phyloP scores from a whole-genome alignment of 768 basidiomycete species.

The Boletellus ananiceps region DNA sequence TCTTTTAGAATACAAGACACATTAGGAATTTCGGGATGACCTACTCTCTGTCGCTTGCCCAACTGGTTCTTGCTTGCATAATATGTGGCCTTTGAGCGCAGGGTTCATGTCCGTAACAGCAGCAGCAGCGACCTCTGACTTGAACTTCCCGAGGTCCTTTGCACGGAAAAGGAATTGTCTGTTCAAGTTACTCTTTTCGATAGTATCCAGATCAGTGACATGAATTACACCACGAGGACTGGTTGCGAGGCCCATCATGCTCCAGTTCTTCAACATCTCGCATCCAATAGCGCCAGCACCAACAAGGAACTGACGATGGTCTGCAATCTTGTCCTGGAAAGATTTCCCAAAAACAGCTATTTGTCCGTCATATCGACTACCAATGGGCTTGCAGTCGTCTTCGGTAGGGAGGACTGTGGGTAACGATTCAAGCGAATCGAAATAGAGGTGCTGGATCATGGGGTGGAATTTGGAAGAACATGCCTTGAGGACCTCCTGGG shows the following conservation, averaged over 20 bases:
- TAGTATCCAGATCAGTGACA: constrained; percentile 96
- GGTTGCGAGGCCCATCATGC: constrained; percentile 92
- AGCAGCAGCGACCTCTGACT: constrained; percentile 86
- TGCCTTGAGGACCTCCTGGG: constrained; percentile 96
- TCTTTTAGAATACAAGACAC: constrained; percentile 11
- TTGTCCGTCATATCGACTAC: constrained; percentile 88
- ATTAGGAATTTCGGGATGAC: constrained; percentile 24
- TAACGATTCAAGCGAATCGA: constrained; percentile 94
- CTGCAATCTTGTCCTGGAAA: constrained; percentile 90
- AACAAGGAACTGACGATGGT: constrained; percentile 92
- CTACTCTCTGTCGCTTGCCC: constrained; percentile 89
- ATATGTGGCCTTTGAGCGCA: constrained; percentile 78
- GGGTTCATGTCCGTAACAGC: constrained; percentile 97
- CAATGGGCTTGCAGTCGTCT: constrained; percentile 74
- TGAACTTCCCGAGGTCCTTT: constrained; percentile 96
- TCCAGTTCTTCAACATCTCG: constrained; percentile 99
- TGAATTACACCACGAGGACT: constrained; percentile 78
- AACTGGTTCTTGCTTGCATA: constrained; percentile 88
- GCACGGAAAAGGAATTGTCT: constrained; percentile 96
- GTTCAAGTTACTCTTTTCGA: constrained; percentile 98
- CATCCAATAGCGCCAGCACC: constrained; percentile 99
- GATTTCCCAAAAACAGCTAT: constrained; percentile 91
- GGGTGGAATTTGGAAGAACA: constrained; percentile 98
- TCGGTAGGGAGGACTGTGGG: constrained; percentile 74
- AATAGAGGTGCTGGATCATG: constrained; percentile 91